phyloP scores from a whole-genome alignment of 2,329 filamentous ascomycete genomes.

The Hortaea werneckii region DNA sequence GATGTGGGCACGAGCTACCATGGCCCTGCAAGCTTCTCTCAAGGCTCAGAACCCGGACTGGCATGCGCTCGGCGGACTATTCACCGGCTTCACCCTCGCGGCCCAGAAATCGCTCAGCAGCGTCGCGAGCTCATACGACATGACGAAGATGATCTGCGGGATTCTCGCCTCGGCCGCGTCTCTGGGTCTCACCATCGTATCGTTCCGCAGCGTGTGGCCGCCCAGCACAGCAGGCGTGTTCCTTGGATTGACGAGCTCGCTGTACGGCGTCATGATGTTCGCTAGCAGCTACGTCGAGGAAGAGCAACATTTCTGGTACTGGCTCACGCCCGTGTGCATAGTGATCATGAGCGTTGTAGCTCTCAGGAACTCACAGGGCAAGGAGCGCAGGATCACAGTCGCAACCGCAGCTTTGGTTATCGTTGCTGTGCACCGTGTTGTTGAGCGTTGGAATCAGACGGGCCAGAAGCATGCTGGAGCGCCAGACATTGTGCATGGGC shows the following conservation, averaged over 20 bases:
- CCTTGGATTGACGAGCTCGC: conserved; percentile 25
- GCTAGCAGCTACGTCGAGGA: conserved; percentile 96
- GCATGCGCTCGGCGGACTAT: background rate
- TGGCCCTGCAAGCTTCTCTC: background rate
- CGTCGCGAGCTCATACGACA: conserved; percentile 86
- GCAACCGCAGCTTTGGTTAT: conserved; percentile 25
- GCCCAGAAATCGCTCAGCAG: conserved; percentile 76
- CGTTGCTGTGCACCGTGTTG: conserved; percentile 53
- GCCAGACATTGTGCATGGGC: conserved; percentile 69
- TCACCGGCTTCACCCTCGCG: background rate
- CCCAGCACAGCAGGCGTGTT: conserved; percentile 37
- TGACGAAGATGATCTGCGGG: conserved; percentile 48
- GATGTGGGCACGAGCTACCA: background rate
- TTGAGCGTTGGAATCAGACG: conserved; percentile 87
- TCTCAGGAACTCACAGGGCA: conserved; percentile 1
- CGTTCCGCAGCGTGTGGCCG: conserved; percentile 21
- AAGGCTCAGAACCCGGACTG: background rate
- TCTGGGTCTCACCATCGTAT: conserved; percentile 27
- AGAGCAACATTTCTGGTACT: conserved; percentile 99
- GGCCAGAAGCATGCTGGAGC: conserved; percentile 93
- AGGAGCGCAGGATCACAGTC: background rate
- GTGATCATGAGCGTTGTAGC: conserved; percentile 21
- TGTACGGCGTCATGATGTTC: conserved; percentile 87
- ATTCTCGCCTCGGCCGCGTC: conserved; percentile 34
- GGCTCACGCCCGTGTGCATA: conserved; percentile 64